Evolutionary conservation across 2,329 filamentous ascomycete genomes (phyloP).

Genomic region (Pseudogymnoascus verrucosus): DNA sequence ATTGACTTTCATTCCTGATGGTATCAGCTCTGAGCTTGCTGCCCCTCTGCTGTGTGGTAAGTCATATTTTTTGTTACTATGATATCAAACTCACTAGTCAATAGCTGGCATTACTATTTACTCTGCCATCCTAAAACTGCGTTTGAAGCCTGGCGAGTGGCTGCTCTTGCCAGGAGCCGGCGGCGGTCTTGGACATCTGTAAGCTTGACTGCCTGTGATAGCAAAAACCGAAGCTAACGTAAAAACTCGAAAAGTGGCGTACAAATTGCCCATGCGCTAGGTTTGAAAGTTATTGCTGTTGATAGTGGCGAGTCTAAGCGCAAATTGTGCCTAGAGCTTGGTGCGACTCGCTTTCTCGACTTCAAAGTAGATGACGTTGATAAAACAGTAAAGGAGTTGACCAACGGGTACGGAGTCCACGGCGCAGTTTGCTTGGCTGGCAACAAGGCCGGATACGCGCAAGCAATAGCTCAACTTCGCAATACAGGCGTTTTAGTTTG

Average conservation of each 20-base stretch:
- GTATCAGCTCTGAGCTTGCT: not conserved
- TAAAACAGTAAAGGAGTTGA: not conserved
- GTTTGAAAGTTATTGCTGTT: not conserved
- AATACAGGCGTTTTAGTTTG: not conserved
- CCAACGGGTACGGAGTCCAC: not conserved
- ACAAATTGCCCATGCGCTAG: not conserved
- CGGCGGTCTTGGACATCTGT: not conserved
- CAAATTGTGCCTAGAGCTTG: not conserved
- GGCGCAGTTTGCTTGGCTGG: not conserved
- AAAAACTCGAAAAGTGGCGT: not conserved
- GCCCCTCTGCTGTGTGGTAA: not conserved
- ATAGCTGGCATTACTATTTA: not conserved
- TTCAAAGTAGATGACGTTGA: not conserved
- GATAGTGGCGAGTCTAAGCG: not conserved
- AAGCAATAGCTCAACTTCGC: not conserved
- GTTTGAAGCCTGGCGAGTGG: not conserved
- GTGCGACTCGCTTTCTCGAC: not conserved
- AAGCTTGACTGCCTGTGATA: not conserved
- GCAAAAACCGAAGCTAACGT: not conserved
- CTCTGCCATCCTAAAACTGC: not conserved
- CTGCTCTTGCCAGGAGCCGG: not conserved
- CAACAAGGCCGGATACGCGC: not conserved
- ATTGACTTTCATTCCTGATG: not conserved
- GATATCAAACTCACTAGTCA: not conserved
- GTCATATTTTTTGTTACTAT: not conserved